Conservation (phyloP, 345 rosid species). For the Mercurialis annua region DNA sequence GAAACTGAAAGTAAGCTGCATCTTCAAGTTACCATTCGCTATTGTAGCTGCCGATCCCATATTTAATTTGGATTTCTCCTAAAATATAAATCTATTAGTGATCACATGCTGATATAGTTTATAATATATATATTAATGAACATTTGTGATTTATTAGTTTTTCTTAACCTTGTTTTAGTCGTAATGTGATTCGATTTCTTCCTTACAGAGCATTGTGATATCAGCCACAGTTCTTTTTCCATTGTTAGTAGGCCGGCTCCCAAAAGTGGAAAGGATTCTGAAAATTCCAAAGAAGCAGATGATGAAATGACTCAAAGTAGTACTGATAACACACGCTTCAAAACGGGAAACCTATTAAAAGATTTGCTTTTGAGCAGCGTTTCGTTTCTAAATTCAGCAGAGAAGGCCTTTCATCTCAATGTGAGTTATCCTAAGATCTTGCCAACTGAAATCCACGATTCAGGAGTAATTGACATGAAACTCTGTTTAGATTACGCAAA, state of each 20-base stretch:
- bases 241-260: slow-evolving; percentile 18
- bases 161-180: neutral
- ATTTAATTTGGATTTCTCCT: neutral
- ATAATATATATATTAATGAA: neutral
- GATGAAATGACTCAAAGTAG: neutral
- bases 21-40: neutral
- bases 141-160: neutral
- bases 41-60: neutral
- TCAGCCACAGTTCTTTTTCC: slow-evolving; percentile 30
- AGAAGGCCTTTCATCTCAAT: slow-evolving; percentile 46
- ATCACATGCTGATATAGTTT: neutral
- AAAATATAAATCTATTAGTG: no score
- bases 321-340: slow-evolving; percentile 17
- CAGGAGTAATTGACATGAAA: slow-evolving; percentile 24
- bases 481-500: slow-evolving; percentile 61
- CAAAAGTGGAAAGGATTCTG: slow-evolving; percentile 9
- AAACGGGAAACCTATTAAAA: slow-evolving; percentile 26
- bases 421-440: slow-evolving; percentile 17
- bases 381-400: slow-evolving; percentile 44
- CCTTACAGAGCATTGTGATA: slow-evolving; percentile 33
- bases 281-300: slow-evolving; percentile 15
- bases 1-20: slow-evolving; percentile 47
- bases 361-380: slow-evolving; percentile 44
- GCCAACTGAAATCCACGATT: slow-evolving; percentile 14
- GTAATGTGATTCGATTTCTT: neutral